These are phyloP conservation scores for Rubia peregrina DNA, from an alignment of 305 asterid genomes.

Conservation along the genomic window DNA sequence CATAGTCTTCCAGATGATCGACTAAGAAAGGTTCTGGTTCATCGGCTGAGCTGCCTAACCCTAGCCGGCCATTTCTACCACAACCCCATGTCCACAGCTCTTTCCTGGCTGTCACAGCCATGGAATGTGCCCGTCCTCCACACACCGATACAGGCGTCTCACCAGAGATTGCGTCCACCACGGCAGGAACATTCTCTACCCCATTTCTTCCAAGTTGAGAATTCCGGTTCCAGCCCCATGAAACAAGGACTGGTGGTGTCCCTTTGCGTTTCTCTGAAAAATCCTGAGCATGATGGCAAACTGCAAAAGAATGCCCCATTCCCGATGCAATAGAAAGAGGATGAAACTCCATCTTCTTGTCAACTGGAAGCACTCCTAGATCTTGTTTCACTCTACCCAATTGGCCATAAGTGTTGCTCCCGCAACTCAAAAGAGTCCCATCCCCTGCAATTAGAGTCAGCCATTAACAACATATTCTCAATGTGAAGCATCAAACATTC, in stretches of 20 bases:
- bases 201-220: slow-evolving; percentile 86
- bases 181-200: slow-evolving; percentile 35
- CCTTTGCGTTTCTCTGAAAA: slow-evolving; percentile 22
- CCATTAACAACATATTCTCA: slow-evolving; percentile 9
- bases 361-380: slow-evolving; percentile 58
- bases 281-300: slow-evolving; percentile 33
- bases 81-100: slow-evolving; percentile 90
- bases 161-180: slow-evolving; percentile 40
- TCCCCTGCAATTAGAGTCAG: slow-evolving; percentile 42
- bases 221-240: slow-evolving; percentile 95
- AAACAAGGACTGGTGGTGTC: slow-evolving; percentile 29
- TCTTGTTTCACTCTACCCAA: slow-evolving; percentile 56
- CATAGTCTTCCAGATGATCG: slow-evolving; percentile 47
- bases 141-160: slow-evolving; percentile 46
- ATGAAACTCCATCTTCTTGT: slow-evolving; percentile 25
- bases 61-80: slow-evolving; percentile 88
- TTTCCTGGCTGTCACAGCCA: slow-evolving; percentile 47
- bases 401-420: slow-evolving; percentile 82
- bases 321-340: slow-evolving; percentile 68
- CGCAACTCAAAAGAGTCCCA: slow-evolving; percentile 75
- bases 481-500: slow-evolving; percentile 6
- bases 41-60: slow-evolving; percentile 68
- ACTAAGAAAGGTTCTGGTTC: slow-evolving; percentile 63
- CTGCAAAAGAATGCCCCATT: slow-evolving; percentile 75
- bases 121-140: slow-evolving; percentile 79